Evolutionary conservation across 768 basidiomycete genomes (phyloP).

Genomic region (Phallus indusiatus): DNA sequence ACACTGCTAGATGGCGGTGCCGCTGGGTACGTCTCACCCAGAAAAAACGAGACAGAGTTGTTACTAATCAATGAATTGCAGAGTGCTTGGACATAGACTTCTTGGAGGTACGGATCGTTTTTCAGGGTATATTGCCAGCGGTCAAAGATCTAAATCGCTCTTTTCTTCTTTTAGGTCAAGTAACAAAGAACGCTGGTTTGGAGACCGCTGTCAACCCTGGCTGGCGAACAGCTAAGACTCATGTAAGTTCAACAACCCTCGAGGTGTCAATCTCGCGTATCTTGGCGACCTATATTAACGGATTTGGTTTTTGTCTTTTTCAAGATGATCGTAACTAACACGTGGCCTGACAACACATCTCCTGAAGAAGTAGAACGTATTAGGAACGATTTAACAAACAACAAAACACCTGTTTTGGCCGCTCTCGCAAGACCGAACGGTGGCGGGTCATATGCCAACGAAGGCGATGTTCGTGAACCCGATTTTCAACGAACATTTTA

Average conservation of each 20-base stretch:
- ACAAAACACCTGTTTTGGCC: constrained; percentile 20
- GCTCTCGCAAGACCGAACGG: constrained; percentile 18
- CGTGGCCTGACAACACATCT: background rate
- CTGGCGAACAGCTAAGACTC: constrained; percentile 30
- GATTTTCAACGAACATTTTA: constrained; percentile 26
- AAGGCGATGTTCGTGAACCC: constrained; percentile 24
- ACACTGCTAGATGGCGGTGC: background rate
- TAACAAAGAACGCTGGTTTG: constrained; percentile 25
- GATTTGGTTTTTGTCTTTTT: no score
- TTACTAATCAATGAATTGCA: background rate
- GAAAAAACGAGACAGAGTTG: no score
- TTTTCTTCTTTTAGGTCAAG: constrained; percentile 17
- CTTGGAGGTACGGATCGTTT: background rate
- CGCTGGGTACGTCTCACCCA: background rate
- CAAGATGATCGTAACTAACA: background rate
- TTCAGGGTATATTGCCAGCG: no score
- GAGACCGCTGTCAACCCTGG: constrained; percentile 24
- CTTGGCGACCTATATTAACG: background rate
- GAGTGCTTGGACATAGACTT: background rate
- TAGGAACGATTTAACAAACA: constrained; percentile 17
- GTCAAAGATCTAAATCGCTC: no score
- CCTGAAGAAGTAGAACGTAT: constrained; percentile 12
- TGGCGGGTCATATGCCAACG: constrained; percentile 27
- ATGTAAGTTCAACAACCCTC: constrained; percentile 18
- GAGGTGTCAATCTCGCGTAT: background rate